phyloP scores from a whole-genome alignment of 164 flowering plant species.

The Aristolochia contorta region DNA sequence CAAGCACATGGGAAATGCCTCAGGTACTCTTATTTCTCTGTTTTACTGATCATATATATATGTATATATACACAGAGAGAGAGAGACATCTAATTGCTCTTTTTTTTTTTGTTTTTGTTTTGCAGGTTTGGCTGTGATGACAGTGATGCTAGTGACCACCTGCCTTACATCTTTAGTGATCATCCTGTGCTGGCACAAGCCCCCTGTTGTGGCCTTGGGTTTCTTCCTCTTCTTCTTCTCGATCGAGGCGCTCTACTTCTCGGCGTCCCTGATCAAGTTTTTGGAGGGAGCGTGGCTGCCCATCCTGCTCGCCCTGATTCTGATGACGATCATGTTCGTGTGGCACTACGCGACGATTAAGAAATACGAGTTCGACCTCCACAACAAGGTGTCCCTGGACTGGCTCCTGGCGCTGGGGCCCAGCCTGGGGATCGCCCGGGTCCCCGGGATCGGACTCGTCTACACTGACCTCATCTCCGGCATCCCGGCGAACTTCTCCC shows the following conservation, averaged over 20 bases:
- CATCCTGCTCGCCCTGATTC: constrained; percentile 78
- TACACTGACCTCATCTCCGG: constrained; percentile 81
- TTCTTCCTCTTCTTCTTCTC: constrained; percentile 86
- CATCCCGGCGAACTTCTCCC: constrained; percentile 87
- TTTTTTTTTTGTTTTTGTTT: no score
- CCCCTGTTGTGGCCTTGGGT: constrained; percentile 58
- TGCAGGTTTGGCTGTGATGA: constrained; percentile 89
- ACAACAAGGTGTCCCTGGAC: constrained; percentile 90
- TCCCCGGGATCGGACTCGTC: constrained; percentile 83
- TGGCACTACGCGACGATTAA: constrained; percentile 92
- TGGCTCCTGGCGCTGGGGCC: constrained; percentile 92
- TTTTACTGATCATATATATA: no score
- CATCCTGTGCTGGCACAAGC: constrained; percentile 82
- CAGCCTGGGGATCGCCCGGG: constrained; percentile 78
- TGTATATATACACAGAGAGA: no score
- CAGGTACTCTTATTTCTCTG: constrained; percentile 27
- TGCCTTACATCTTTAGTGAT: constrained; percentile 83
- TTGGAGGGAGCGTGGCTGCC: constrained; percentile 97
- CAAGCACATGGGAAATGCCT: constrained; percentile 88
- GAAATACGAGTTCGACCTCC: constrained; percentile 88
- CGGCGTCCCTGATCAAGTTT: constrained; percentile 83
- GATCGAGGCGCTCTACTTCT: constrained; percentile 74
- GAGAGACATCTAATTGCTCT: no score
- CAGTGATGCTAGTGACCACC: constrained; percentile 91
- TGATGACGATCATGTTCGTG: constrained; percentile 78